Base-by-base conservation (phyloP, 75 land plant species). In the Sequoia sempervirens region DNA sequence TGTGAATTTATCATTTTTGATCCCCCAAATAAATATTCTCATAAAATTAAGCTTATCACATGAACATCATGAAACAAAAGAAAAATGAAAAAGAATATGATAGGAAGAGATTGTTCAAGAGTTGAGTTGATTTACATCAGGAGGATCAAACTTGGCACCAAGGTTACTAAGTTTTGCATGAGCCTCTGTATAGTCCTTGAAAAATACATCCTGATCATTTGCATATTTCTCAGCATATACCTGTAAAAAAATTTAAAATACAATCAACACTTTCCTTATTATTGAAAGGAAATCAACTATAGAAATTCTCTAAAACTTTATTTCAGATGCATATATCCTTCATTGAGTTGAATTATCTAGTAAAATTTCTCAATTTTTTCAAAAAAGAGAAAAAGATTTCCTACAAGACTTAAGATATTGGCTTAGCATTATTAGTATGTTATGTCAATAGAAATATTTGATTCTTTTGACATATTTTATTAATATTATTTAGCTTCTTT, bases 141-240 rank as follows among this genome's bases (percentile, higher is more conserved):
- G 91, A 45, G 99, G 99, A 73, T 94, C 96, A 90, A 96, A 98
- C 82, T 94, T 92, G 11, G 99, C 95, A 26, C 99, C 99, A 45
- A 94, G 88, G 83, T 98, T 94, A 84, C 99, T 98, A 12, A 98
- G 95, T 86, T 96, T 96, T 18, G 96, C 94, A 90, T 98, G 99
- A 79, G 99, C 91, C 90, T 93, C 92, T 75, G 98, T 98, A 87
- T 98, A 98, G 83, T 98, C 98, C 83, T 93, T 89, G 89, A 93
- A 96, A 81, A 98, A 98, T 11, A 94, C 91, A 72, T 92, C 92
- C 79, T 96, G 95, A 85, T 98, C 98, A 69, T 46, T 91, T 54
- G 97, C 95, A 88, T 98, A 98, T 88, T 96, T 98, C 83, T 96
- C 98, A 83, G 99, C 96, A 89, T 90, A 98, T 54, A 87, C 92